A percentile compares a stretch with the other conserved stretches of the same genome.
Conservation (phyloP, 148 eudicot species). For the Amaranthus palmeri region DNA sequence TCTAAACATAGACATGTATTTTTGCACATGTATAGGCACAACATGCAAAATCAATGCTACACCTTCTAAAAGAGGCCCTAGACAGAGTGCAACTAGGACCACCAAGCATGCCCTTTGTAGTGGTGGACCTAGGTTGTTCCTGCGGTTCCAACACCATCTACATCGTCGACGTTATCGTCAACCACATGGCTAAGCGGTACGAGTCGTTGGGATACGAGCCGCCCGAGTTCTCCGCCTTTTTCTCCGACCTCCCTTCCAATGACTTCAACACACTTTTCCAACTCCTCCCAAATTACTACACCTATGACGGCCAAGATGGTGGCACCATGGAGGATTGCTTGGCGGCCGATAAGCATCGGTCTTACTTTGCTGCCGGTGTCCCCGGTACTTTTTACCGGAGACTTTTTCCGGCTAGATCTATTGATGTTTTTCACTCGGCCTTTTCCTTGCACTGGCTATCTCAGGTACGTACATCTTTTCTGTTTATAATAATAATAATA, state of each 20-base stretch:
- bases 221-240: constrained; percentile 89
- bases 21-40: constrained; percentile 38
- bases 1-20: background rate
- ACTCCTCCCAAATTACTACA: constrained; percentile 52
- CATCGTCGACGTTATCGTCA: constrained; percentile 60
- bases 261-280: constrained; percentile 97
- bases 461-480: constrained; percentile 42
- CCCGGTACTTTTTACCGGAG: constrained; percentile 82
- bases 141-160: constrained; percentile 72
- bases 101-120: constrained; percentile 46
- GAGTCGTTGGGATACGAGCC: constrained; percentile 48
- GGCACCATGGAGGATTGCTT: constrained; percentile 79
- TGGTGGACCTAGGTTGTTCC: constrained; percentile 89
- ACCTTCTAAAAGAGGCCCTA: constrained; percentile 73
- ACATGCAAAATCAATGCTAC: constrained; percentile 89
- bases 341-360: constrained; percentile 58
- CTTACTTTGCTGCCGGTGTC: constrained; percentile 83
- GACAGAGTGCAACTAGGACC: constrained; percentile 47
- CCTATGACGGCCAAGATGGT: constrained; percentile 22
- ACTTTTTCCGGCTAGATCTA: constrained; percentile 65
- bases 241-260: constrained; percentile 85
- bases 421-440: constrained; percentile 80
- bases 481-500: no score
- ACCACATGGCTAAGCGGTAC: constrained; percentile 61
- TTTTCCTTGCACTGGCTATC: constrained; percentile 96